These are phyloP conservation scores for Megacollybia marginata DNA, from an alignment of 768 basidiomycete genomes.

Conservation along the genomic window DNA sequence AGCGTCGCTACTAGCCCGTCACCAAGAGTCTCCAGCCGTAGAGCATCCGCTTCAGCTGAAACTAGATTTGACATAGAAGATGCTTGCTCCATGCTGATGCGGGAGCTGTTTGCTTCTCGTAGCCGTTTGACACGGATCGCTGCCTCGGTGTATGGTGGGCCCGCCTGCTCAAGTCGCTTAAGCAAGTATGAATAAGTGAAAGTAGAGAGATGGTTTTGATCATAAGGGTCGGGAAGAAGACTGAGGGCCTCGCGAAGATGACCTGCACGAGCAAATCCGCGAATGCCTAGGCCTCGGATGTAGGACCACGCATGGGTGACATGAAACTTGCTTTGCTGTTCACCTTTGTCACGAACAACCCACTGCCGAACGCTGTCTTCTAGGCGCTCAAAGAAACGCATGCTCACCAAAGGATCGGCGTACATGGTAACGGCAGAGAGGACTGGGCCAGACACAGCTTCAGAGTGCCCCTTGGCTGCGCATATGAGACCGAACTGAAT, in stretches of 20 bases:
- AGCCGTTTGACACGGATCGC: neutral
- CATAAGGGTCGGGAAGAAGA: conserved; percentile 32
- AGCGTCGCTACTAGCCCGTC: conserved; percentile 13
- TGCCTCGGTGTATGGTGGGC: neutral
- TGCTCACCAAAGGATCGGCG: conserved; percentile 23
- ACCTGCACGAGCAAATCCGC: conserved; percentile 29
- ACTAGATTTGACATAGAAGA: neutral
- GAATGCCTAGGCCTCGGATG: conserved; percentile 32
- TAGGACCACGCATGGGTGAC: conserved; percentile 5
- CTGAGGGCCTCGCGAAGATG: conserved; percentile 33
- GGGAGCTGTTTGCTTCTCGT: neutral
- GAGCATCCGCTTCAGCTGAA: neutral
- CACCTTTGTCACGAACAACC: conserved; percentile 1
- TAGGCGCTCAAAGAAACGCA: conserved; percentile 32
- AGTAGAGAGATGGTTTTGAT: conserved; percentile 21
- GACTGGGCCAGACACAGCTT: conserved; percentile 11
- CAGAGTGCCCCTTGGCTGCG: conserved; percentile 30
- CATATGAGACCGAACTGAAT: conserved; percentile 24
- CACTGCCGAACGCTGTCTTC: conserved; percentile 18
- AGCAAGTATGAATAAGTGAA: conserved; percentile 30
- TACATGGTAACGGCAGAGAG: conserved; percentile 37
- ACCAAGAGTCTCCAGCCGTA: neutral
- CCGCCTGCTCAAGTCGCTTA: conserved; percentile 10
- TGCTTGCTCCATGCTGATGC: neutral
- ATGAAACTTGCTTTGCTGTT: conserved; percentile 1